Base-by-base conservation (phyloP, 2,329 filamentous ascomycete genomes). In the Aspergillus pseudoglaucus region DNA sequence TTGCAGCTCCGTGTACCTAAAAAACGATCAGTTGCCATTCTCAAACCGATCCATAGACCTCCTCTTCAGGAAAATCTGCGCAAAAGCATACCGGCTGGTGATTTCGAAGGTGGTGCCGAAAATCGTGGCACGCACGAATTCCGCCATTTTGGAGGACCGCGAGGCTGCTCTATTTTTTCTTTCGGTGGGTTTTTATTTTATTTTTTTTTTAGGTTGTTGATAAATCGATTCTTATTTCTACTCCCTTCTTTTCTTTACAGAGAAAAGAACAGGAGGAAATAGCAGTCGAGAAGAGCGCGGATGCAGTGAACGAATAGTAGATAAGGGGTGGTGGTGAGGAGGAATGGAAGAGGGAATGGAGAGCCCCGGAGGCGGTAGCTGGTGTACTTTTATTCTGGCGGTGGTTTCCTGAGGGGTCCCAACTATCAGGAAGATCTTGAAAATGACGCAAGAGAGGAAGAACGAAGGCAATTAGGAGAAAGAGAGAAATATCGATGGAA, bases 31-130 rank as follows among this genome's bases (percentile, higher is more conserved):
- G 42, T 30, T 10, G 25, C 37, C 15, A 39, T 30, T n/a, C 33
- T 35, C 14, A 35, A 27, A 33, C 17, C 6, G 12, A 22, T 37
- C 23, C 22, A 3, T 35, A 35, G 14, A n/a, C 33, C 33, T 35
- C 15, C n/a, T 35, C 33, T 35, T 10, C 33, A 15, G 14, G 10
- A 10, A 12, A 30, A 12, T 30, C 20, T 12, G 10, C 10, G n/a
- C 25, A 12, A 12, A 22, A 17, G 50, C 64, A 54, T 82, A 96
- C 90, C 93, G 87, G 74, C 90, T 96, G 61, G 93, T 98, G 75
- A 97, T 97, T 82, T 98, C 93, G 69, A 98, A 98, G 62, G 93
- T 97, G 54, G 93, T 98, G 70, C 93, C 93, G 69, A 98, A 98
- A 72, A 98, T 97, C 81, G 97, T 91, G 69, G 91, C 90, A 75